Evolutionary conservation across 768 basidiomycete species (phyloP).

Genomic region (Gloeopeniophorella convolvens): DNA sequence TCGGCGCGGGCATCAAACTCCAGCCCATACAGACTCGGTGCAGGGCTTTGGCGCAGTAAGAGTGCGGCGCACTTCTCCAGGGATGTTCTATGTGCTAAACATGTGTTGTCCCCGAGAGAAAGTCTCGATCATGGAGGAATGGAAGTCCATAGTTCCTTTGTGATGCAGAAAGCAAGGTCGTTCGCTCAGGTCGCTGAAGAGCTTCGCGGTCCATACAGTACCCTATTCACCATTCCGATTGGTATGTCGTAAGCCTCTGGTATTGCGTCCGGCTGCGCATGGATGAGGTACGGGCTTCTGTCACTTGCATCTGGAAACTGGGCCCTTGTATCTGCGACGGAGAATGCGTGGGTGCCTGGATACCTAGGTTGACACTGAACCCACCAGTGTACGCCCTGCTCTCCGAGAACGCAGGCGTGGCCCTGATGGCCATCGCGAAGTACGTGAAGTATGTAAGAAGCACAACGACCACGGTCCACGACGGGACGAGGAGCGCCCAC

Average conservation of each 20-base stretch:
- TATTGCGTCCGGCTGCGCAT: conserved; percentile 40
- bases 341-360: neutral
- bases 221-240: conserved; percentile 71
- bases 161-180: too few species aligned
- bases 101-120: too few species aligned
- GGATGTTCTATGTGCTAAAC: too few species aligned
- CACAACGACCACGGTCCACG: conserved; percentile 64
- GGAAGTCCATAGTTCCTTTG: too few species aligned
- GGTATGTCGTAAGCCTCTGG: conserved; percentile 80
- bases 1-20: too few species aligned
- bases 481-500: conserved; percentile 78
- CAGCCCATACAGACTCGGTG: too few species aligned
- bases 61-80: too few species aligned
- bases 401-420: conserved; percentile 65
- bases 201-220: conserved; percentile 40
- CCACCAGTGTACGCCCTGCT: conserved; percentile 62
- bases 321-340: conserved; percentile 47
- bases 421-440: conserved; percentile 64
- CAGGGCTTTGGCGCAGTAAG: too few species aligned
- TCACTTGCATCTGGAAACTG: conserved; percentile 38
- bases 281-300: conserved; percentile 41
- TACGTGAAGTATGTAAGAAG: conserved; percentile 75
- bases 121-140: too few species aligned
- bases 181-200: too few species aligned
- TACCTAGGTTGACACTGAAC: conserved; percentile 16